Base-by-base conservation (phyloP, 1,284 basidiomycete genomes). In the Leccinum fallax region DNA sequence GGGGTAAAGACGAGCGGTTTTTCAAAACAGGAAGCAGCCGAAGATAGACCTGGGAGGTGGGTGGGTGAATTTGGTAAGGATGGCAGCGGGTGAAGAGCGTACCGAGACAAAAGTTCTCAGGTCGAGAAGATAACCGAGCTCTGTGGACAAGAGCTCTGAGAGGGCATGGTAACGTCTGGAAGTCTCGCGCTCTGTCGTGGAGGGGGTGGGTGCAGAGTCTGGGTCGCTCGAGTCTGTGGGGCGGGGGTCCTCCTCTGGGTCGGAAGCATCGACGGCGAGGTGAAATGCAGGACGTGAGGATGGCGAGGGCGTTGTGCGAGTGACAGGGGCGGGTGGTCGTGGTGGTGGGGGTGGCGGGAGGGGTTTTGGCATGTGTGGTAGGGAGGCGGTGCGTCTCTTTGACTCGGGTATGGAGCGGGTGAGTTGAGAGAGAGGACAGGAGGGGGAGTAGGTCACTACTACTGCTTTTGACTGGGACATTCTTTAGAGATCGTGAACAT, bases 81-180 rank as follows among this genome's bases (percentile, higher is more conserved):
- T n/a, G 21, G 49, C 4, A 36, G 52, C 38, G 26, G 55, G 59
- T 46, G 53, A 57, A 5, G 60, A 36, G 74, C 84, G 67, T 73
- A 93, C 92, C 66, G 83, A 84, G 53, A 94, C 89, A 49, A 97
- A 82, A 13, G 84, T 83, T 61, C 86, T 84, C 66, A 97, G 75
- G 74, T 95, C 93, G 57, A 83, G 76, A 13, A 94, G 81, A 72
- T 97, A 97, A 6, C 86, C 85, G 19, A 87, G 80, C 77, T 97
- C 95, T 0, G 94, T 95, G 63, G 86, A 83, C 36, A 96, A 81
- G 36, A 97, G 80, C 76, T 97, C 95, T 68, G 84, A 79, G 61
- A 94, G 80, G 2, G 89, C 89, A 66, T 93, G 86, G 64, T 83
- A 87, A 60, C 81, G 82, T 61, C 85, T 74, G n/a, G 78, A 62